A percentile compares a stretch with the other conserved stretches of the same genome.
Evolutionary conservation across 140 eudicot species (phyloP).

Genomic region (Anethum foeniculum): DNA sequence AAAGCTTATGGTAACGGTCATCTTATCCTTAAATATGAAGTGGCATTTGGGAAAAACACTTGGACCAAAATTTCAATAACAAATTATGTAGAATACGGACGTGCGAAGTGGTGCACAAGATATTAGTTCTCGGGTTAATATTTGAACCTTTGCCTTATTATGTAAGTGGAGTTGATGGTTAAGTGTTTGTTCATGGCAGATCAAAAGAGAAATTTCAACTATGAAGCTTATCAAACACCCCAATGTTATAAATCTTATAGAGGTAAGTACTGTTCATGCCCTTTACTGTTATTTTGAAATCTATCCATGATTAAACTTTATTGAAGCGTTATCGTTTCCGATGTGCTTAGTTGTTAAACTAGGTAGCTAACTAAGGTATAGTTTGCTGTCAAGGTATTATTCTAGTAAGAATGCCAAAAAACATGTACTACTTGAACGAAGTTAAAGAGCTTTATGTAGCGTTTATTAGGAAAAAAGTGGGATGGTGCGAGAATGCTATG

Average conservation of each 20-base stretch:
- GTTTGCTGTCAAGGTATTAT: background rate
- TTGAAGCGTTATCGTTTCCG: background rate
- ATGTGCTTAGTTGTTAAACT: background rate
- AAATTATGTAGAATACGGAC: background rate
- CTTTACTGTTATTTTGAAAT: background rate
- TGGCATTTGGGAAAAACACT: background rate
- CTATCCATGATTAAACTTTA: no score
- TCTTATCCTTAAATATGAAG: background rate
- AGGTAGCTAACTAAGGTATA: background rate
- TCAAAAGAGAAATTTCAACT: constrained; percentile 76
- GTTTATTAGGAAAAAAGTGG: background rate
- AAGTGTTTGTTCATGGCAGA: constrained; percentile 29
- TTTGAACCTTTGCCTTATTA: background rate
- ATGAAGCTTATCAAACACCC: constrained; percentile 94
- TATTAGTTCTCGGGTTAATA: background rate
- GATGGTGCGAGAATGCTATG: background rate
- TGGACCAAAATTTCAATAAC: background rate
- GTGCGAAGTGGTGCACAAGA: background rate
- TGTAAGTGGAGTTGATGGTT: background rate
- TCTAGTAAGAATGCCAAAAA: background rate
- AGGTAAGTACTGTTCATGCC: constrained; percentile 29
- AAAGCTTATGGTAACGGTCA: background rate
- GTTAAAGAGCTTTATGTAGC: background rate
- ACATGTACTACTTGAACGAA: background rate
- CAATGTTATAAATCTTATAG: constrained; percentile 57